Conservation (phyloP, 345 rosid species). For the Brassica cretica region DNA sequence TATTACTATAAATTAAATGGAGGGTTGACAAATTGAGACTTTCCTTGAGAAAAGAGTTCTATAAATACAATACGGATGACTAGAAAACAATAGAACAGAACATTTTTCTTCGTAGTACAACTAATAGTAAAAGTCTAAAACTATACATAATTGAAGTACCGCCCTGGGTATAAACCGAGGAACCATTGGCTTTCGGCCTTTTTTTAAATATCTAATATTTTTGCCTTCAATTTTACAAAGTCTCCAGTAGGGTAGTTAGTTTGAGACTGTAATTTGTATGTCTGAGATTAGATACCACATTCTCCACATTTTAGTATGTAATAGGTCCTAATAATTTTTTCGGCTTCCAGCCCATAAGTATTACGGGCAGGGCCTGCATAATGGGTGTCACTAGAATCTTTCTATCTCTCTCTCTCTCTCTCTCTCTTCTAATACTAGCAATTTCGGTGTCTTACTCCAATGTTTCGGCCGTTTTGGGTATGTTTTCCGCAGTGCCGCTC, state of each 20-base stretch:
- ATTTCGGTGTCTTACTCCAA: neutral
- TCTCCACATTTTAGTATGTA: too few relatives aligned
- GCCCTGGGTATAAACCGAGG: too few relatives aligned
- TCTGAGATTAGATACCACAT: too few relatives aligned
- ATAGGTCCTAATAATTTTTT: too few relatives aligned
- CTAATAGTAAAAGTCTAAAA: neutral
- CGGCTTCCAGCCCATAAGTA: too few relatives aligned
- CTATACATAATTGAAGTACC: neutral
- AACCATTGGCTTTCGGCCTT: too few relatives aligned
- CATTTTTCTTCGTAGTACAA: neutral
- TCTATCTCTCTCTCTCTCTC: neutral
- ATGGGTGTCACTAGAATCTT: slow-evolving; percentile 2
- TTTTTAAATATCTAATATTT: too few relatives aligned
- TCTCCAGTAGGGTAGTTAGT: too few relatives aligned
- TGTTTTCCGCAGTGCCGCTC: neutral
- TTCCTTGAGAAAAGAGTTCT: neutral
- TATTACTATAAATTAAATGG: neutral
- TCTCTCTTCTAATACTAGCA: neutral
- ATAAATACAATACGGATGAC: neutral
- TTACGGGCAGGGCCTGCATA: too few relatives aligned
- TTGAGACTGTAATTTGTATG: too few relatives aligned
- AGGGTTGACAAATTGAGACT: neutral
- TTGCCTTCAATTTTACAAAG: too few relatives aligned
- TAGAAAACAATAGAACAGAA: neutral
- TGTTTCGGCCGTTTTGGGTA: neutral